Percentiles rank a stretch among this genome's conserved stretches.
Conservation (phyloP, 306 rosid species). For the Cicer yamashitae region DNA sequence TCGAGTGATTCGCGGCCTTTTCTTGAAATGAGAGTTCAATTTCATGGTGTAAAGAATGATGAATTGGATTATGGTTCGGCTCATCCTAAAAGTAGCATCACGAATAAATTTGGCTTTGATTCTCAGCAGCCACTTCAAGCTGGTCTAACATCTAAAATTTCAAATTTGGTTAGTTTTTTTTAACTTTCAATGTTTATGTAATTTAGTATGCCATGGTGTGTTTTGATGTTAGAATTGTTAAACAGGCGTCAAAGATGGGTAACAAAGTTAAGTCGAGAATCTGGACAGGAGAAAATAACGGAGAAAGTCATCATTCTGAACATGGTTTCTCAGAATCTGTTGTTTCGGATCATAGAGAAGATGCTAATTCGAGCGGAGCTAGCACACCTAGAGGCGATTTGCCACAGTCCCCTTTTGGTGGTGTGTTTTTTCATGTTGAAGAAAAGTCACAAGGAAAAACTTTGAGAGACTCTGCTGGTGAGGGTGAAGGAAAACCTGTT, state of each 20-base stretch:
- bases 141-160: conserved; percentile 81
- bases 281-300: conserved; percentile 65
- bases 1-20: conserved; percentile 76
- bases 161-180: conserved; percentile 83
- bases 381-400: conserved; percentile 90
- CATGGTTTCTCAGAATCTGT: conserved; percentile 59
- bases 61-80: conserved; percentile 55
- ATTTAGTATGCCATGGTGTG: conserved; percentile 47
- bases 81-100: conserved; percentile 55
- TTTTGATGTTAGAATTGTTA: conserved; percentile 53
- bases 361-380: conserved; percentile 93
- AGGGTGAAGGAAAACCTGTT: conserved; percentile 70
- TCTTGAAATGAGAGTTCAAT: conserved; percentile 61
- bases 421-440: conserved; percentile 61
- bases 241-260: conserved; percentile 94
- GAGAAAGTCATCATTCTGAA: conserved; percentile 74
- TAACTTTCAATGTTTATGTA: conserved; percentile 39
- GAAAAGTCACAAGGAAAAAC: conserved; percentile 67
- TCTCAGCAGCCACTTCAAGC: conserved; percentile 86
- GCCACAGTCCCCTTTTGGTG: conserved; percentile 65
- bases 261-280: conserved; percentile 87
- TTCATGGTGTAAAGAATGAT: conserved; percentile 38
- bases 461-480: conserved; percentile 70
- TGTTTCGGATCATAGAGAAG: conserved; percentile 74
- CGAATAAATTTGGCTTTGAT: conserved; percentile 81